These are phyloP conservation scores for Ceriops decandra DNA, from an alignment of 345 rosid species.

Conservation along the genomic window DNA sequence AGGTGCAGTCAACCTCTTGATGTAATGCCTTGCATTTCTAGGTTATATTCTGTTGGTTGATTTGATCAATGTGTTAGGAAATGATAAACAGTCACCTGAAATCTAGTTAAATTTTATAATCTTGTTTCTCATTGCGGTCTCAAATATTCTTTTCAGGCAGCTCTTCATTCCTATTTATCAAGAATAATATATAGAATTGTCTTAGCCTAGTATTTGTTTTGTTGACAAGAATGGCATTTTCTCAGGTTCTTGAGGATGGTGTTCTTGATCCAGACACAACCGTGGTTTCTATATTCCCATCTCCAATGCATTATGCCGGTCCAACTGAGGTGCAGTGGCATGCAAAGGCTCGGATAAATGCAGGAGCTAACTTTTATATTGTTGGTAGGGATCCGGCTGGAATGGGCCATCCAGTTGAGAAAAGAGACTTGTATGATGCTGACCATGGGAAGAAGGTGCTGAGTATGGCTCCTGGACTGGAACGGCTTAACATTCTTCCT, in stretches of 20 bases:
- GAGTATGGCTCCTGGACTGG: slow-evolving; percentile 97
- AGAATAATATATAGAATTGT: neutral
- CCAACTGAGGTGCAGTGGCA: slow-evolving; percentile 99
- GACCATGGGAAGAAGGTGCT: slow-evolving; percentile 97
- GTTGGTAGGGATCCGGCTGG: slow-evolving; percentile 99
- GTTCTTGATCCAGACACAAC: slow-evolving; percentile 99
- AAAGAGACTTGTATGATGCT: slow-evolving; percentile 92
- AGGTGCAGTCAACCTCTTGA: neutral
- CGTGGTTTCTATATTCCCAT: slow-evolving; percentile 93
- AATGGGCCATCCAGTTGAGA: slow-evolving; percentile 94
- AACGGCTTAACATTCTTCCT: slow-evolving; percentile 92
- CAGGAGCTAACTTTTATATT: slow-evolving; percentile 97
- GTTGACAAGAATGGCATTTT: slow-evolving; percentile 6
- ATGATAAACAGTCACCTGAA: neutral
- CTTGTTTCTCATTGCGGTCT: neutral
- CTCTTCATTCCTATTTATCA: neutral
- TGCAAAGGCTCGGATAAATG: slow-evolving; percentile 95
- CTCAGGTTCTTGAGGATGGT: slow-evolving; percentile 92
- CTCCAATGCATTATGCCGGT: slow-evolving; percentile 99
- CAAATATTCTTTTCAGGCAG: neutral
- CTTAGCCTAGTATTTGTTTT: neutral
- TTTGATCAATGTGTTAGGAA: neutral
- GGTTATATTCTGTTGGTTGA: neutral
- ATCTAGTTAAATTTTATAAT: neutral
- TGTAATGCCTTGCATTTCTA: neutral